These are phyloP conservation scores for Rhodotorula sp. DNA, from an alignment of 1,284 basidiomycete genomes.

Conservation along the genomic window DNA sequence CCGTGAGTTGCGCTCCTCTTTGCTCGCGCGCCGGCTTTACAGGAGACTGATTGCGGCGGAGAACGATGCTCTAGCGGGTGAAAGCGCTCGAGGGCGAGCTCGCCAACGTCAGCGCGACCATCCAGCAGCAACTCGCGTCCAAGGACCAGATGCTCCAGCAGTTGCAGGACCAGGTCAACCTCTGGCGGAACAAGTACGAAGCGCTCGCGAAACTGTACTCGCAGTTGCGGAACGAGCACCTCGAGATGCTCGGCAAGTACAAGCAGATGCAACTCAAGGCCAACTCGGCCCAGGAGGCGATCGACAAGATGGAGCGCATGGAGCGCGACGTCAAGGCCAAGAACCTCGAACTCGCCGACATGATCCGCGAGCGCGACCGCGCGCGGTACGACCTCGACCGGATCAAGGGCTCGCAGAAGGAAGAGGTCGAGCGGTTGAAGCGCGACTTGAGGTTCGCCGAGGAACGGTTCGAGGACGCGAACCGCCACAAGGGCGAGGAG, in stretches of 20 bases:
- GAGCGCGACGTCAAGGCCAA: slow-evolving; percentile 97
- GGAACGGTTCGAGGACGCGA: slow-evolving; percentile 92
- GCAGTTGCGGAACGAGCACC: slow-evolving; percentile 92
- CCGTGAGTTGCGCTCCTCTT: slow-evolving; percentile 58
- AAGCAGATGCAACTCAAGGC: slow-evolving; percentile 98
- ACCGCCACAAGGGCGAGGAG: slow-evolving; percentile 87
- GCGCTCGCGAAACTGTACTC: slow-evolving; percentile 98
- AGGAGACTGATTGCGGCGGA: neutral
- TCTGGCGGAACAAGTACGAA: slow-evolving; percentile 99
- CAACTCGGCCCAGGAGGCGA: slow-evolving; percentile 97
- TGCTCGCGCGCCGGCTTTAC: neutral
- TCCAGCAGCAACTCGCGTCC: slow-evolving; percentile 80
- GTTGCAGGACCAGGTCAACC: slow-evolving; percentile 91
- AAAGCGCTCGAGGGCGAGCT: slow-evolving; percentile 95
- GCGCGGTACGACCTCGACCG: slow-evolving; percentile 97
- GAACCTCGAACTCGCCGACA: slow-evolving; percentile 96
- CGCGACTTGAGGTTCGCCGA: slow-evolving; percentile 96
- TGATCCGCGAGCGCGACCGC: slow-evolving; percentile 96
- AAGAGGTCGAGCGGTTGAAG: slow-evolving; percentile 88
- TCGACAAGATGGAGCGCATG: slow-evolving; percentile 99
- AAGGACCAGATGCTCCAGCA: slow-evolving; percentile 97
- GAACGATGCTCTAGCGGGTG: slow-evolving; percentile 64
- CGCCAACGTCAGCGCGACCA: slow-evolving; percentile 70
- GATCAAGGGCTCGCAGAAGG: slow-evolving; percentile 90
- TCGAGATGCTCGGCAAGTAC: slow-evolving; percentile 96